Base-by-base conservation (phyloP, 2,329 filamentous ascomycete genomes). In the Pezicula carpinea region DNA sequence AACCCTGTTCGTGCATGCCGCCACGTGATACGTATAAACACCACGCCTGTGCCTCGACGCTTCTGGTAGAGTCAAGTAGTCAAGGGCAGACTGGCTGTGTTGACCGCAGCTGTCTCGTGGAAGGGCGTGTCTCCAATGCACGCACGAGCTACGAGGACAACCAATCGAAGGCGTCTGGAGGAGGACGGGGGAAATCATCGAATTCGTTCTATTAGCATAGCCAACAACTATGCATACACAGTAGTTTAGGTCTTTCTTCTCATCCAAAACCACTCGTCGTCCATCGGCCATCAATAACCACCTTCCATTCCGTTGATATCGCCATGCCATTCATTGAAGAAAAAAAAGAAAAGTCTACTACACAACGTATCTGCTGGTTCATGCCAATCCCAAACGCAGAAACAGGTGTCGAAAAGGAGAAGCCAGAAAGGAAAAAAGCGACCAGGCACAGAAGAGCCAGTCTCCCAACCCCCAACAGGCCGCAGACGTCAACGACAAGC, bases 401-500 rank as follows among this genome's bases (percentile, higher is more conserved):
- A 22, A 26, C 5, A 15, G n/a, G 22, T 18, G 35, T 38, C 15
- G 17, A 38, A 40, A 23, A 40, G 19, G 22, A 23, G 38, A 44
- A 43, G 46, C 46, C 47, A 43, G 22, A 45, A 41, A 13, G 15
- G 40, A 38, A 40, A 35, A 35, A 35, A 35, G 33, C 33, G 33
- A 35, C n/a, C 33, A 15, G 33, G 5, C 33, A 39, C 22, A 40
- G 33, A 50, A 40, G 36, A 39, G 40, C 51, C 47, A 46, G 44
- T 50, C 47, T 48, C 47, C 44, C 38, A 48, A 47, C 39, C 52
- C 52, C 33, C 48, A 44, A 47, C 32, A 47, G 39, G 34, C 40
- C 22, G 22, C 21, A 41, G 22, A 39, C n/a, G 35, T 45, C 29
- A 43, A 33, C 21, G 19, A 39, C 46, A 51, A 48, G 29, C 32